Evolutionary conservation across 768 basidiomycete species (phyloP).

Genomic region (Leccinum variicolor): DNA sequence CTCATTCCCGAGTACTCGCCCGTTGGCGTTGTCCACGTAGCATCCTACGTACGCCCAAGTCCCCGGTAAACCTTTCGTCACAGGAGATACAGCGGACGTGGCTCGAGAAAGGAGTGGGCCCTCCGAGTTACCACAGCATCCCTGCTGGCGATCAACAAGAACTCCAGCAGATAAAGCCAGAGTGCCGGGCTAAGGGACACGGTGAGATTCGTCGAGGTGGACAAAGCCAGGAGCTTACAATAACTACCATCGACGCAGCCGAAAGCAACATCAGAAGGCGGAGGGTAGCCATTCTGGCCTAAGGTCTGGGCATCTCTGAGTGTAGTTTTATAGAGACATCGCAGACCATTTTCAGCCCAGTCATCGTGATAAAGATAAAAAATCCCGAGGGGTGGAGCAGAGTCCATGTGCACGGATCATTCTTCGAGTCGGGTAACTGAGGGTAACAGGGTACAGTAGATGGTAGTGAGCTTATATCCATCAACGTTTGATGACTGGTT

Average conservation of each 20-base stretch:
- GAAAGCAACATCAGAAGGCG: background rate
- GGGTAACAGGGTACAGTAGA: background rate
- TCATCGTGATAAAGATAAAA: background rate
- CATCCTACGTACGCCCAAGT: slow-evolving; percentile 63
- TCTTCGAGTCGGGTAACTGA: background rate
- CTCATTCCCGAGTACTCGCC: slow-evolving; percentile 54
- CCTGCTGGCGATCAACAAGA: background rate
- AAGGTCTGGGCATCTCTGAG: background rate
- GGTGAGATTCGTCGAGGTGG: background rate
- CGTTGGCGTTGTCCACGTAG: slow-evolving; percentile 69
- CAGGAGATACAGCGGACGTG: slow-evolving; percentile 27
- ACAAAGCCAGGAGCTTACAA: background rate
- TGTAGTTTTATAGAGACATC: background rate
- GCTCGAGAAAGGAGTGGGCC: background rate
- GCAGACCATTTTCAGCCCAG: background rate
- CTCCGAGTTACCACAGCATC: background rate
- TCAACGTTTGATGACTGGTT: background rate
- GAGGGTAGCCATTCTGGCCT: background rate
- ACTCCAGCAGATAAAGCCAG: background rate
- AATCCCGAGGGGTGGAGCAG: background rate
- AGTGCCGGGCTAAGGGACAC: background rate
- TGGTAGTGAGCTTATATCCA: background rate
- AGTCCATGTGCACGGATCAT: background rate
- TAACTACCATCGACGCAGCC: background rate
- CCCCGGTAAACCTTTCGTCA: slow-evolving; percentile 49